Conservation (phyloP, 2,329 filamentous ascomycete species). For the Paecilomyces sp. region DNA sequence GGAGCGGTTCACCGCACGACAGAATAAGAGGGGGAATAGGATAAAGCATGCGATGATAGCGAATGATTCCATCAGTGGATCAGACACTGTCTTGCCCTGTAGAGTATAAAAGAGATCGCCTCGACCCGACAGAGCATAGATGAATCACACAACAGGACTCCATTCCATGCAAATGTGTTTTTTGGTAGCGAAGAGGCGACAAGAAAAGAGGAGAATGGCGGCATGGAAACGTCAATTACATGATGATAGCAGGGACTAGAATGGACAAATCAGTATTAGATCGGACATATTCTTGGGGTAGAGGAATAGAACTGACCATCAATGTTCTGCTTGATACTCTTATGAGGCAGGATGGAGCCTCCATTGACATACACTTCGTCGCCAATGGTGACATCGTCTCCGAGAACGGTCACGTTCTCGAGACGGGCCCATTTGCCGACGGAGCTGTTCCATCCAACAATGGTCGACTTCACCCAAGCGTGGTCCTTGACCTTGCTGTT, state of each 20-base stretch:
- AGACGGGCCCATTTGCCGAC: constrained; percentile 93
- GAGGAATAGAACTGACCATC: constrained; percentile 52
- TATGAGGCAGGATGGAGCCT: constrained; percentile 89
- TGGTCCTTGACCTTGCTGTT: constrained; percentile 97
- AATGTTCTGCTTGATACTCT: constrained; percentile 98
- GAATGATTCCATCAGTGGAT: constrained; percentile 1
- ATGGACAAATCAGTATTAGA: constrained; percentile 1
- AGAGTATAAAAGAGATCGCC: constrained; percentile 3
- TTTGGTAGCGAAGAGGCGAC: constrained; percentile 1
- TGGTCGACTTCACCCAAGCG: constrained; percentile 97
- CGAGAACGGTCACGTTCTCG: constrained; percentile 96
- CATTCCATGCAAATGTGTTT: constrained; percentile 28
- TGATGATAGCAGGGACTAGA: constrained; percentile 42
- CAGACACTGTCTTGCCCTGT: not conserved
- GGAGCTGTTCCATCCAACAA: constrained; percentile 96
- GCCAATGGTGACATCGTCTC: constrained; percentile 94
- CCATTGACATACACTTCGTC: constrained; percentile 99
- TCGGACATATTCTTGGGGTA: not conserved
- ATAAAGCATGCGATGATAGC: constrained; percentile 7
- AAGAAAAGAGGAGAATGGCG: not conserved
- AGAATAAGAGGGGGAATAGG: constrained; percentile 10
- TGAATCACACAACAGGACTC: constrained; percentile 27
- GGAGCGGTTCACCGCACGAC: constrained; percentile 1
- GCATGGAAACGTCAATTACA: constrained; percentile 26
- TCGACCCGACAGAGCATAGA: constrained; percentile 14